A percentile compares a stretch with the other conserved stretches of the same genome.
Evolutionary conservation across 2,329 filamentous ascomycete species (phyloP).

Genomic region (Monosporascus cannonballus): DNA sequence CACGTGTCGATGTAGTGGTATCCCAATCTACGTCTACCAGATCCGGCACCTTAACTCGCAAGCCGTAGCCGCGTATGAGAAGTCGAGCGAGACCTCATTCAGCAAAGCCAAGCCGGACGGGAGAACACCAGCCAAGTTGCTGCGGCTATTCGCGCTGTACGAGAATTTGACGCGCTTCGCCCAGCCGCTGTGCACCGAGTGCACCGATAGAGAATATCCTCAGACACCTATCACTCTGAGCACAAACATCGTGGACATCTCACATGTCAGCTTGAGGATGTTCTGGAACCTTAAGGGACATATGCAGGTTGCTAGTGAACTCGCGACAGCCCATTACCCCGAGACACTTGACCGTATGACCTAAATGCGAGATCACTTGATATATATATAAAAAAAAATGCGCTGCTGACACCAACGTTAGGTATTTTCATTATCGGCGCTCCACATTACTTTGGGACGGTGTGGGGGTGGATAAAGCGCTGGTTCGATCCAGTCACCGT

Average conservation of each 20-base stretch:
- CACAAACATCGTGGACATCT: slow-evolving; percentile 93
- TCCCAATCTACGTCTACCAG: slow-evolving; percentile 87
- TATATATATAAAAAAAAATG: neutral
- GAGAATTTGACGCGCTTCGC: slow-evolving; percentile 86
- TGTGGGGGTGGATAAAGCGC: slow-evolving; percentile 91
- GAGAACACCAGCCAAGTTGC: slow-evolving; percentile 66
- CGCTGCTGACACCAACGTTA: slow-evolving; percentile 4
- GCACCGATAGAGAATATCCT: slow-evolving; percentile 63
- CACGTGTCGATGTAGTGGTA: slow-evolving; percentile 53
- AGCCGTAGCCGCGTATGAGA: slow-evolving; percentile 73
- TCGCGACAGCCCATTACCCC: slow-evolving; percentile 91
- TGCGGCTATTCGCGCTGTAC: slow-evolving; percentile 87
- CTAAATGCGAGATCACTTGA: neutral
- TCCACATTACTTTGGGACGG: slow-evolving; percentile 83
- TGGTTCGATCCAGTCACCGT: slow-evolving; percentile 94
- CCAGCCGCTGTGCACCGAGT: slow-evolving; percentile 75
- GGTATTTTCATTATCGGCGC: slow-evolving; percentile 72
- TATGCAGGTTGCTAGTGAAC: slow-evolving; percentile 84
- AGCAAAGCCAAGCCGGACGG: slow-evolving; percentile 57
- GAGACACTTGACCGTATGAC: slow-evolving; percentile 78
- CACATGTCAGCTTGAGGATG: slow-evolving; percentile 79
- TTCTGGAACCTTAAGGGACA: slow-evolving; percentile 93
- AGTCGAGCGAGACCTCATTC: slow-evolving; percentile 43
- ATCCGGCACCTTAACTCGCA: slow-evolving; percentile 79
- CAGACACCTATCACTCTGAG: slow-evolving; percentile 86